Conservation (phyloP, 768 basidiomycete genomes). For the Amanita subjunquillea region DNA sequence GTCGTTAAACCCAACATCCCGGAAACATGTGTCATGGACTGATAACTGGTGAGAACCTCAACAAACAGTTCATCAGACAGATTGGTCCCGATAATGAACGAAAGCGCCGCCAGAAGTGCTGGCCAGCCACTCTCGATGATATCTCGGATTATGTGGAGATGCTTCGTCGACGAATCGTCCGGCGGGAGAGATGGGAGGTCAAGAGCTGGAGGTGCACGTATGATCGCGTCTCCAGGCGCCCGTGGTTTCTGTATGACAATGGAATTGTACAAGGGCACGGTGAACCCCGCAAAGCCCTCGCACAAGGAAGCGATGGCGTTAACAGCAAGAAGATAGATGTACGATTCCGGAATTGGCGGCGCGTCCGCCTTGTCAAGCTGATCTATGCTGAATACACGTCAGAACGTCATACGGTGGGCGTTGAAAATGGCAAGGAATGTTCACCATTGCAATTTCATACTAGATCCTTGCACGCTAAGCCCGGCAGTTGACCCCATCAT, state of each 20-base stretch:
- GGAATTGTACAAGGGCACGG: slow-evolving; percentile 64
- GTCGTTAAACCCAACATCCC: slow-evolving; percentile 83
- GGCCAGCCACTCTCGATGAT: slow-evolving; percentile 92
- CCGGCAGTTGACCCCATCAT: slow-evolving; percentile 71
- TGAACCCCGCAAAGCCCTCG: slow-evolving; percentile 72
- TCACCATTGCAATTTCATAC: slow-evolving; percentile 90
- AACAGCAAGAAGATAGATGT: slow-evolving; percentile 85
- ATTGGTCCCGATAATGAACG: slow-evolving; percentile 83
- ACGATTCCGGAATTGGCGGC: slow-evolving; percentile 86
- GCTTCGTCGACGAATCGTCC: slow-evolving; percentile 38
- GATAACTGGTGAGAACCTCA: slow-evolving; percentile 73
- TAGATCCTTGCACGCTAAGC: slow-evolving; percentile 59
- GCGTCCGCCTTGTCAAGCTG: slow-evolving; percentile 97
- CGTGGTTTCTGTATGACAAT: slow-evolving; percentile 59
- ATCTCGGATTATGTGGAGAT: slow-evolving; percentile 54
- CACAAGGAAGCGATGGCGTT: slow-evolving; percentile 83
- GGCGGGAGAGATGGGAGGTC: slow-evolving; percentile 45
- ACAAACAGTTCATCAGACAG: slow-evolving; percentile 89
- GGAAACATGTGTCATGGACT: slow-evolving; percentile 78
- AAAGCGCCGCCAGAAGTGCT: slow-evolving; percentile 80
- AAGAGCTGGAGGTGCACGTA: slow-evolving; percentile 67
- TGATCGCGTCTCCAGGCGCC: slow-evolving; percentile 48
- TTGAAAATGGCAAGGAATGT: slow-evolving; percentile 13
- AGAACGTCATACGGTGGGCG: slow-evolving; percentile 3
- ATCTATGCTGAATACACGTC: slow-evolving; percentile 59